These are phyloP conservation scores for Volvox carteri DNA, from an alignment of 163 green algal species.

Conservation along the genomic window DNA sequence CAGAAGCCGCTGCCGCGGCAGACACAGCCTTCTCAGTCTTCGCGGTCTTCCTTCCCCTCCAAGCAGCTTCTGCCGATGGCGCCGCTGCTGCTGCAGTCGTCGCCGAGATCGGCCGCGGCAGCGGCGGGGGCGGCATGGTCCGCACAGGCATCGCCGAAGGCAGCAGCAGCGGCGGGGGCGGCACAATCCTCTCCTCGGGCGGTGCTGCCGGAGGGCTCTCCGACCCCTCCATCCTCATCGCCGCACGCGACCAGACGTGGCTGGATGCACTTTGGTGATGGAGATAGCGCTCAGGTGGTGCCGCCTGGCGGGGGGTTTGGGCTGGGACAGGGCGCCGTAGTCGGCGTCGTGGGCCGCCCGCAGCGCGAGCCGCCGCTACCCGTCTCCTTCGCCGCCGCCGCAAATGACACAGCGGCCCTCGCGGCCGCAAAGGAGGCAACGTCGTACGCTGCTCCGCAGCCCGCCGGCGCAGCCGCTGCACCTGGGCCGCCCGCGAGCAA, in stretches of 20 bases:
- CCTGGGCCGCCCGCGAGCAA: too few relatives aligned
- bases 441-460: too few relatives aligned
- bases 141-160: background rate
- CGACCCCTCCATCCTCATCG: too few relatives aligned
- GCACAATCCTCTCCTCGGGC: too few relatives aligned
- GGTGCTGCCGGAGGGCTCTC: too few relatives aligned
- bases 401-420: too few relatives aligned
- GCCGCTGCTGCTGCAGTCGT: background rate
- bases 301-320: background rate
- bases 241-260: background rate
- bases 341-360: too few relatives aligned
- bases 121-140: background rate
- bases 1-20: background rate
- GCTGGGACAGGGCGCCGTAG: background rate
- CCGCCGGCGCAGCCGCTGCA: too few relatives aligned
- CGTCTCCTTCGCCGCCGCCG: too few relatives aligned
- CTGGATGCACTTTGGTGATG: constrained; percentile 12
- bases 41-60: background rate
- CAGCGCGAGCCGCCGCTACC: background rate
- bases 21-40: background rate
- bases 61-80: background rate
- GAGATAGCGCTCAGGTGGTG: background rate
- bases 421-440: too few relatives aligned
- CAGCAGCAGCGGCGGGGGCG: too few relatives aligned
- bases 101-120: background rate